Base-by-base conservation (phyloP, 345 rosid genomes). In the Pugionium cornutum region DNA sequence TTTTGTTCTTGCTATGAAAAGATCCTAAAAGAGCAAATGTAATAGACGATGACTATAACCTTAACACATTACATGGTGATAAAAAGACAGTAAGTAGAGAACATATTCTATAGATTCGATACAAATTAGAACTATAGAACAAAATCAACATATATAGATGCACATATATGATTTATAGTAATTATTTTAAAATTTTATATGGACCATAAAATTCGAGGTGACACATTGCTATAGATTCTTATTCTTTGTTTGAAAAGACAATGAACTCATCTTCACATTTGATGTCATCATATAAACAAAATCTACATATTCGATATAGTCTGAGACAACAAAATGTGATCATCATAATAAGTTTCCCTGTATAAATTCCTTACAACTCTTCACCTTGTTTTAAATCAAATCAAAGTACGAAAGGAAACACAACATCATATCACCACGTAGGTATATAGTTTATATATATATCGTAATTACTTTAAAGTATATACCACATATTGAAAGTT, bases 231-330 rank as follows among this genome's bases (percentile, higher is more conserved):
- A 58, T 50, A 64, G 56, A 73, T 73, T 73, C 76, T 5, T 35
- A 66, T 66, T 73, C 76, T 52, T 52, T 30, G 9, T 51, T 66
- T 66, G 26, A 50, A 35, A 73, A 66, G 59, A 66, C 62, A 66
- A 58, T 73, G 76, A 73, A 73, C 72, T 51, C 76, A 73, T 73
- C 47, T 26, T 66, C 66, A 56, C 72, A 59, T 66, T 73, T 66
- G 56, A 73, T 73, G 76, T 73, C 76, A 73, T 53, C 72, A 66
- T 66, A 43, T 66, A 56, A 66, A 73, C 72, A 66, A 29, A 44
- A 58, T 52, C 43, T 36, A 33, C 32, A 43, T 42, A 73, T 73
- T 65, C 61, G 42, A 27, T 52, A 35, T 61, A 45, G 18, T 30
- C 56, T 37, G 32, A 6, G 48, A 54, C 63, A 63, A 70, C 54